Base-by-base conservation (phyloP, 2,329 filamentous ascomycete genomes). In the Colletotrichum gigasporum region DNA sequence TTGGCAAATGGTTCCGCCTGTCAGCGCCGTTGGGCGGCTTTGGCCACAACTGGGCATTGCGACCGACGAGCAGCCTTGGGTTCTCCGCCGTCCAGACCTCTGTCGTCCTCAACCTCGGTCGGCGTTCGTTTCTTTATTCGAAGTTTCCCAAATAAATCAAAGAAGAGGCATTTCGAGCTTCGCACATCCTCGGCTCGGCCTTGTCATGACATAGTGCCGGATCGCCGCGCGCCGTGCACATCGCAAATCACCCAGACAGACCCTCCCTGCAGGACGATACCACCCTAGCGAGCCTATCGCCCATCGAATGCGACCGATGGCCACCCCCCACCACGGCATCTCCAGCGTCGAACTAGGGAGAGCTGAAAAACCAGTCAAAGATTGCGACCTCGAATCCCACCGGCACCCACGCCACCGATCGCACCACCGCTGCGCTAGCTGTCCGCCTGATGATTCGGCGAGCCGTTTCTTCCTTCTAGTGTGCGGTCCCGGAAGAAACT, bases 371-470 rank as follows among this genome's bases (percentile, higher is more conserved):
- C 16, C 20, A 44, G 12, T 22, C 20, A 22, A 7, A 30, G 11
- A 42, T 11, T 14, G n/a, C 0, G 3, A 22, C 1, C 11, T 12
- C 12, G 12, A 4, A 56, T 56, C 53, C 39, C 22, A 47, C 41
- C 53, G 28, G 53, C 30, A 28, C 14, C 7, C 30, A 18, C 53
- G 53, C 53, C 53, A 56, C 53, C 18, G 28, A 37, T 47, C 39
- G 39, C 41, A 39, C 20, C 41, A 30, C 52, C 32, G 22, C 28
- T 14, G 28, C 14, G 39, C 20, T 34, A 44, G n/a, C 12, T 45
- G 52, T 18, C 52, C 52, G 52, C 41, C 53, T 56, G 53, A 56
- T 47, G n/a, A n/a, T n/a, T n/a, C n/a, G n/a, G n/a, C n/a, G n/a
- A n/a, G n/a, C n/a, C n/a, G n/a, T n/a, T n/a, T n/a, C n/a, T n/a